Evolutionary conservation across 129 eudicot genomes (phyloP), one percentile per base, ranked within the genome.

Genomic region (Centella asiatica): DNA sequence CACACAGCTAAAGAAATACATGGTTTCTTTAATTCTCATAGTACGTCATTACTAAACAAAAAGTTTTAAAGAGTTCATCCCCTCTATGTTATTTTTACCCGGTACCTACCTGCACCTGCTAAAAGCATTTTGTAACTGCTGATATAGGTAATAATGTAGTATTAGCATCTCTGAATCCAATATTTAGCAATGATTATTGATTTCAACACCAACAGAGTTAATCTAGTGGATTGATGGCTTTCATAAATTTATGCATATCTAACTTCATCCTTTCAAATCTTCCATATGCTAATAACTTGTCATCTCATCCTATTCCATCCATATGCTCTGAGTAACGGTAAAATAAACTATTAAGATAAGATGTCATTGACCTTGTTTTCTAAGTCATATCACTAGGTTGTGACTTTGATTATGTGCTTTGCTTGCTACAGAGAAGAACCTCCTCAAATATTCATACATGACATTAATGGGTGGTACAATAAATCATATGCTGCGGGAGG

Each of bases 381-480:
- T 2, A 9, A 31, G 8, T 54, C 15, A 8, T 5, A 22, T 19
- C 1, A 33, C 24, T n/a, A 57, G 23, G 2, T n/a, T 9, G 36
- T 33, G 44, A 9, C 17, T 2, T 2, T 31, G 27, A n/a, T n/a
- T n/a, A 28, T 9, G 15, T 19, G 40, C 45, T 55, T 63, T 72
- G 44, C 39, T 52, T 52, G 70, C 67, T 62, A 71, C 88, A 92
- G 96, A 76, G 94, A 87, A 52, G 79, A 77, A 63, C 75, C 80
- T 62, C 90, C 95, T 60, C 88, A 74, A 62, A 84, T 92, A 70
- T 92, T 68, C 66, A 44, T 92, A 39, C 94, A 79, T 53, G 80
- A 78, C 57, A 46, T 74, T 59, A 81, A 85, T 57, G 83, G 68
- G 64, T 37, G 29, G 33, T 57, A 65, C 53, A 53, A 42, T 28